These are phyloP conservation scores for Aciculoconidium aculeatum DNA, from an alignment of 805 yeast species.

Conservation along the genomic window DNA sequence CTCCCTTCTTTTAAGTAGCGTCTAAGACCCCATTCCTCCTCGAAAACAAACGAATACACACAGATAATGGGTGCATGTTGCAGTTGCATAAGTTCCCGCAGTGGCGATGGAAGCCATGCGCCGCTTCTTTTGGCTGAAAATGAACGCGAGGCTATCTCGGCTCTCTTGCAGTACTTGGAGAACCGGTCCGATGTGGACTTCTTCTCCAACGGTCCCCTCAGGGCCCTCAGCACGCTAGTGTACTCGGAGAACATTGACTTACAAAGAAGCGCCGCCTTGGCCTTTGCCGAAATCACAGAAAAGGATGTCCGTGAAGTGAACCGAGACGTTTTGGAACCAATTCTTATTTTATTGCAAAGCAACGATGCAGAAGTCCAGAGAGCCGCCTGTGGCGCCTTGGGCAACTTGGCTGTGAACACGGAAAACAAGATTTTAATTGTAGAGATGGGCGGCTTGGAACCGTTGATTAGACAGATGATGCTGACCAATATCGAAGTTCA, in stretches of 20 bases:
- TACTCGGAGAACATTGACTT: constrained; percentile 92
- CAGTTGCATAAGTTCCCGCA: constrained; percentile 36
- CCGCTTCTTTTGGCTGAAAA: constrained; percentile 83
- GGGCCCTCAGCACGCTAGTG: constrained; percentile 87
- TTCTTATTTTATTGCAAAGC: constrained; percentile 76
- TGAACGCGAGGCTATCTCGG: constrained; percentile 94
- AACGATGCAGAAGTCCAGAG: constrained; percentile 93
- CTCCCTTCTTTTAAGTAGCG: no score
- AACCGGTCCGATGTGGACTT: constrained; percentile 85
- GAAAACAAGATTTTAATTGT: constrained; percentile 91
- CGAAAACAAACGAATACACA: no score
- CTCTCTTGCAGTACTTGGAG: constrained; percentile 81
- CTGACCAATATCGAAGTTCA: constrained; percentile 95
- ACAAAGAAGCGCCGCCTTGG: constrained; percentile 95
- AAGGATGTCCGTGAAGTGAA: constrained; percentile 89
- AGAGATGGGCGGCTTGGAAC: constrained; percentile 97
- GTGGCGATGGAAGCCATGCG: constrained; percentile 58
- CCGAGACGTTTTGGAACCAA: constrained; percentile 90
- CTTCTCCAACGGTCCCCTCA: constrained; percentile 77
- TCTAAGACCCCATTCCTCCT: no score
- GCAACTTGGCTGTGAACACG: constrained; percentile 95
- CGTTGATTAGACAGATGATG: constrained; percentile 96
- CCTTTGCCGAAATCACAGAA: constrained; percentile 97
- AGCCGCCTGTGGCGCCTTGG: constrained; percentile 98
- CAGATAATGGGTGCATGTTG: constrained; percentile 44